A percentile compares a stretch with the other conserved stretches of the same genome.
phyloP scores from a whole-genome alignment of 306 rosid genomes.

The Vigna nakashimae region DNA sequence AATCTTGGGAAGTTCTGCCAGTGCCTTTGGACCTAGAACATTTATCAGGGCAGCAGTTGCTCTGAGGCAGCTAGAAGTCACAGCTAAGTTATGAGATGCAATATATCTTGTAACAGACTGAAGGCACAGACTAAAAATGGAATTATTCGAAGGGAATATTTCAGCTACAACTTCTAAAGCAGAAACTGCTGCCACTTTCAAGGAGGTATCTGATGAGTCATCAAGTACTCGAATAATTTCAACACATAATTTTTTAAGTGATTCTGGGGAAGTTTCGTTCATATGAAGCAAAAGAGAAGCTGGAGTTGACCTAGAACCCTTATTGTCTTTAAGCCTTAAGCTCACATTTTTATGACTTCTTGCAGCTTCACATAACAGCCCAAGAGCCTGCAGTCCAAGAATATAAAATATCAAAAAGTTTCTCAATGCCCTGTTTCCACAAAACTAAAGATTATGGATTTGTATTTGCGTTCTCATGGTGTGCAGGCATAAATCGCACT shows the following conservation, averaged over 20 bases:
- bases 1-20: constrained; percentile 77
- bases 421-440: not conserved
- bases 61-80: constrained; percentile 77
- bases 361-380: constrained; percentile 72
- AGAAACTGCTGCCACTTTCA: constrained; percentile 82
- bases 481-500: not conserved
- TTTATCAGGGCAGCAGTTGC: constrained; percentile 76
- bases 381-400: constrained; percentile 77
- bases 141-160: constrained; percentile 62
- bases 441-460: not conserved
- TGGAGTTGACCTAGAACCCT: constrained; percentile 47
- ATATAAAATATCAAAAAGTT: constrained; percentile 30
- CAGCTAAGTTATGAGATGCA: constrained; percentile 49
- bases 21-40: constrained; percentile 82
- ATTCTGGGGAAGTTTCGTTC: constrained; percentile 60
- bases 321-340: constrained; percentile 52
- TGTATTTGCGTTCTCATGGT: not conserved
- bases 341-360: constrained; percentile 51
- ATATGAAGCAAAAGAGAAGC: constrained; percentile 60
- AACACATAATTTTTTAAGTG: constrained; percentile 61
- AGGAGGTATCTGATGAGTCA: constrained; percentile 58
- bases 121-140: constrained; percentile 67
- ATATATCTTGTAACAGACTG: constrained; percentile 63
- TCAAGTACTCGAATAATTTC: constrained; percentile 69
- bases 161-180: constrained; percentile 84